Evolutionary conservation across 148 eudicot genomes (phyloP).

Genomic region (Selenicereus undatus): DNA sequence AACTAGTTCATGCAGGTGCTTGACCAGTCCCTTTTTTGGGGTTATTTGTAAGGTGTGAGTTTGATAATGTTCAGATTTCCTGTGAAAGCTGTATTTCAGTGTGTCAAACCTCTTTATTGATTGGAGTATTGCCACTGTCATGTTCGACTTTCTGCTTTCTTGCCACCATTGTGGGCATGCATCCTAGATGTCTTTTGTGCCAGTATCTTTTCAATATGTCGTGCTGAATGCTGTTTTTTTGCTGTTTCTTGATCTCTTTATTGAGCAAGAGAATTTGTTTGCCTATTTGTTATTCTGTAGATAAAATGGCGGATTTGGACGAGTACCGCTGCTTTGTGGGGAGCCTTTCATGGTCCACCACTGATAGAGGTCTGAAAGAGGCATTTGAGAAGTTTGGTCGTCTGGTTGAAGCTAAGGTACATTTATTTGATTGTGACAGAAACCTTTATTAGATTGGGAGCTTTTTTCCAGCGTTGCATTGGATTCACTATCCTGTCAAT

Average conservation of each 20-base stretch:
- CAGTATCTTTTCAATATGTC: neutral
- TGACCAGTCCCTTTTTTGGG: neutral
- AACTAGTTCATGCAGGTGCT: neutral
- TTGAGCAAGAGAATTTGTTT: neutral
- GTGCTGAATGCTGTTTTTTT: neutral
- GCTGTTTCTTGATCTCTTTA: neutral
- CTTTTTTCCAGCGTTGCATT: neutral
- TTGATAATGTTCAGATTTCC: neutral
- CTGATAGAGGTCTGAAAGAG: constrained; percentile 75
- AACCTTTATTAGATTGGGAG: neutral
- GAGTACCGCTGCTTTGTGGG: constrained; percentile 92
- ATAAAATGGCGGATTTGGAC: constrained; percentile 67
- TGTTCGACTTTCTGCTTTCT: neutral
- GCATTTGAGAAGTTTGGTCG: constrained; percentile 90
- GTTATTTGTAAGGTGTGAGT: neutral
- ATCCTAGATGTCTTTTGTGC: neutral
- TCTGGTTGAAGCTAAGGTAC: constrained; percentile 86
- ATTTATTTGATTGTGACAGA: neutral
- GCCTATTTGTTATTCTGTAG: neutral
- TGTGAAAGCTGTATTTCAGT: neutral
- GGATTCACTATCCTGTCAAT: neutral
- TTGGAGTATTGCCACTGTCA: neutral
- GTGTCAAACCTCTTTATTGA: neutral
- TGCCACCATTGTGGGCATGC: neutral
- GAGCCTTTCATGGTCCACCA: constrained; percentile 82